Base-by-base conservation (phyloP, 2,329 filamentous ascomycete genomes). In the Exophiala phaeomuriformis region DNA sequence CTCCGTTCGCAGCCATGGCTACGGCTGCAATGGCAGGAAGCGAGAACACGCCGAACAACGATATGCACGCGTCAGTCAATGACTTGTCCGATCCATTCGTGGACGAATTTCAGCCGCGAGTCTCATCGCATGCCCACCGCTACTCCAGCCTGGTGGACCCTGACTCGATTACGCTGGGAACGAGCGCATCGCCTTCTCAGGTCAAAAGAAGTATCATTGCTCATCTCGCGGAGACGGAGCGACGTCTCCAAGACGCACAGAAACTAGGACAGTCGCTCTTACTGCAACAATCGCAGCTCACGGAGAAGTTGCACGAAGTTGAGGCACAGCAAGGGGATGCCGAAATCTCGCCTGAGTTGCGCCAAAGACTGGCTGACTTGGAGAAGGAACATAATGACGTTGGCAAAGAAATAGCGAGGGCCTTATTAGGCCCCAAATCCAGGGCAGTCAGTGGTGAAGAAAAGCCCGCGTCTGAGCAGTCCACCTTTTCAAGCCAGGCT, bases 351-450 rank as follows among this genome's bases (percentile, higher is more conserved):
- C 83, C 87, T 2, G 90, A 95, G 61, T 74, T 98, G 64, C 87
- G 86, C 55, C 80, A 85, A 64, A 90, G 87, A 71, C 78, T 98
- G 49, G 78, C 82, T 9, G 90, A 95, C 59, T 83, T 98, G 55
- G 93, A 98, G 69, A 88, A 30, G 69, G 93, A 98, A 66, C 97
- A 94, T 73, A 91, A 95, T 68, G 90, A 96, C 66, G 84, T 97
- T 44, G 90, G 90, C 8, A 80, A 86, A 58, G 91, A 97, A 68
- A 93, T 87, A 45, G 89, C 91, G 41, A 81, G 91, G 60, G 90
- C 88, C 2, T 91, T 96, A 67, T 73, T 97, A 56, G 86, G 83
- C 33, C 93, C 93, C 63, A 90, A 90, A 68, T 76, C 80, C 6
- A 81, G 89, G 64, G 81, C 88, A 27, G 81, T 86, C 12, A 90